Evolutionary conservation across 164 flowering plant species (phyloP).

Genomic region (Pachysandra terminalis): DNA sequence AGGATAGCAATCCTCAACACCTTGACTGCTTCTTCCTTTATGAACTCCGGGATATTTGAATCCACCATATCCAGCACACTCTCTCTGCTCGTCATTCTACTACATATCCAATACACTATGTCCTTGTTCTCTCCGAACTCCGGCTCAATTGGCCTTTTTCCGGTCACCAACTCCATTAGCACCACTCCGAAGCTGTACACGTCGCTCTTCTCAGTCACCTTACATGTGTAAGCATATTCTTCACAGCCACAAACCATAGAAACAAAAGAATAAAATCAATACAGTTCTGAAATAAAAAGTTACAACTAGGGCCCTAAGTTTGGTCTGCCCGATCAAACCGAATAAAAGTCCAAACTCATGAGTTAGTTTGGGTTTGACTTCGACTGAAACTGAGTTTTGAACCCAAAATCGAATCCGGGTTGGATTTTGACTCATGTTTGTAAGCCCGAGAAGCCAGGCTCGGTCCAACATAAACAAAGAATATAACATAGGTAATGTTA

Average conservation of each 20-base stretch:
- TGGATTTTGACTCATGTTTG: too few relatives aligned
- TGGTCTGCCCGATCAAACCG: too few relatives aligned
- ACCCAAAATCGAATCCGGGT: too few relatives aligned
- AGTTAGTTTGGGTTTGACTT: too few relatives aligned
- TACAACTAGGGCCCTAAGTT: too few relatives aligned
- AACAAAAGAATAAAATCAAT: neutral
- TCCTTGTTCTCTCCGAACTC: conserved; percentile 65
- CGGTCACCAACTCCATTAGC: conserved; percentile 65
- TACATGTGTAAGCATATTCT: conserved; percentile 62
- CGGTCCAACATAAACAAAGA: too few relatives aligned
- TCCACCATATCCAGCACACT: conserved; percentile 37
- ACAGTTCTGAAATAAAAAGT: too few relatives aligned
- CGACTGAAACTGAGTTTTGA: too few relatives aligned
- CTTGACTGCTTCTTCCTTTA: conserved; percentile 49
- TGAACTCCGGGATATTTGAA: conserved; percentile 33
- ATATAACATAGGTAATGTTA: too few relatives aligned
- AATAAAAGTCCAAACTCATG: too few relatives aligned
- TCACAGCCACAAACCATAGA: conserved; percentile 15
- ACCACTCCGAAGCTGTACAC: conserved; percentile 73
- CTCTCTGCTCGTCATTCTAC: conserved; percentile 28
- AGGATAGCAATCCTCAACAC: conserved; percentile 47
- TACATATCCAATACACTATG: conserved; percentile 52
- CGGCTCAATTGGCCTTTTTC: conserved; percentile 53
- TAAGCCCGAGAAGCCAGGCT: too few relatives aligned
- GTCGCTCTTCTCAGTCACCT: conserved; percentile 69